Evolutionary conservation across 208 protist genomes (phyloP).

Genomic region (Herpetomonas muscarum): DNA sequence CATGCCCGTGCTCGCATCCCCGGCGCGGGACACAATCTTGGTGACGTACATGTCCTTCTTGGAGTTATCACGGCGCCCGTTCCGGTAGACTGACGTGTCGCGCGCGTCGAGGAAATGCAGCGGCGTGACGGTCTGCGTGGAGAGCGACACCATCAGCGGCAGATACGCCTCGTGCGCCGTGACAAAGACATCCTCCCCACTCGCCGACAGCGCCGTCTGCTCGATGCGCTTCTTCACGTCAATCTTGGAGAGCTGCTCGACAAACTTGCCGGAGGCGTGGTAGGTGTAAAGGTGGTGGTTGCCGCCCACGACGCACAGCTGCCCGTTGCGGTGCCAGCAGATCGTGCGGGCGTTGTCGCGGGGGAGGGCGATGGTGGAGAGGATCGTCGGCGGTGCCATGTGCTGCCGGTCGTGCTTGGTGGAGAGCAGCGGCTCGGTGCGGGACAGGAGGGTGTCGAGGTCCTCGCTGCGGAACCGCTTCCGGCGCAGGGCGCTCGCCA

Average conservation of each 20-base stretch:
- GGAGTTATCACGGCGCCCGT: constrained; percentile 54
- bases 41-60: constrained; percentile 62
- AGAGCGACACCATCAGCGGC: constrained; percentile 50
- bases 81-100: constrained; percentile 54
- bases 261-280: constrained; percentile 74
- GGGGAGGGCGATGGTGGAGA: constrained; percentile 68
- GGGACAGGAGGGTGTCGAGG: constrained; percentile 66
- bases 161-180: constrained; percentile 53
- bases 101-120: constrained; percentile 71
- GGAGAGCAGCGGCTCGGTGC: constrained; percentile 68
- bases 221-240: constrained; percentile 41
- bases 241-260: constrained; percentile 72
- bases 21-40: constrained; percentile 19
- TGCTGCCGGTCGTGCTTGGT: constrained; percentile 39
- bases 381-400: constrained; percentile 39
- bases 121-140: constrained; percentile 55
- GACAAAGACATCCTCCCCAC: constrained; percentile 72
- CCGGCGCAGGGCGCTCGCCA: constrained; percentile 9
- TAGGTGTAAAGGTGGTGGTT: constrained; percentile 80
- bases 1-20: background rate
- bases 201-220: constrained; percentile 49
- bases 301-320: constrained; percentile 70
- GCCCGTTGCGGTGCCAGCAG: constrained; percentile 81
- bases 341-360: constrained; percentile 63
- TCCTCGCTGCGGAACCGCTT: constrained; percentile 79